Evolutionary conservation across 306 rosid species (phyloP).

Genomic region (Mimosa pudica): DNA sequence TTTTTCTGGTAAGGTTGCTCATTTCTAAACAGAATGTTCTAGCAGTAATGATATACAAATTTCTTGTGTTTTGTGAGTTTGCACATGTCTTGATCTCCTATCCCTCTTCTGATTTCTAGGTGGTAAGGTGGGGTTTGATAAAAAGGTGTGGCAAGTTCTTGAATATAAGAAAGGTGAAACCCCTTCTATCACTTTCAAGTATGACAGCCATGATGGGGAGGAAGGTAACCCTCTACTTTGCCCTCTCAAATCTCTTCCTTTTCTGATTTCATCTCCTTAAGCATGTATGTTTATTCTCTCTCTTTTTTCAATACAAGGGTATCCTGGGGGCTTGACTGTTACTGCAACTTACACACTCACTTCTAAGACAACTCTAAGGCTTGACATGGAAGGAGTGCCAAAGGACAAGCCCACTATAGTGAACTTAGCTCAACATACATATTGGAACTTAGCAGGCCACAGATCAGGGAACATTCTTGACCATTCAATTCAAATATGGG

Average conservation of each 20-base stretch:
- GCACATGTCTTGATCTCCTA: not conserved
- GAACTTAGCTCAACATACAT: slow-evolving; percentile 88
- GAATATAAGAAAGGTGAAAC: slow-evolving; percentile 65
- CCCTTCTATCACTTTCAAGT: slow-evolving; percentile 77
- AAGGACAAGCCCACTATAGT: slow-evolving; percentile 78
- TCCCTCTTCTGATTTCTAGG: slow-evolving; percentile 47
- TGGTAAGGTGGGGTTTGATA: slow-evolving; percentile 85
- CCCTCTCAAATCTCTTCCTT: slow-evolving; percentile 4
- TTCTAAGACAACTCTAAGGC: slow-evolving; percentile 74
- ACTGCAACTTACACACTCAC: slow-evolving; percentile 83
- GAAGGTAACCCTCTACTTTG: slow-evolving; percentile 60
- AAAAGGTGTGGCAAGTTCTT: slow-evolving; percentile 79
- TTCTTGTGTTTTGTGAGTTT: not conserved
- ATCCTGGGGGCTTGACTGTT: slow-evolving; percentile 76
- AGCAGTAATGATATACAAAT: not conserved
- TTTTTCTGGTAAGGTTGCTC: slow-evolving; percentile 10
- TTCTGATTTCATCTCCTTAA: not conserved
- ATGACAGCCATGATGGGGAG: slow-evolving; percentile 77
- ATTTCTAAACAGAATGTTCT: not conserved
- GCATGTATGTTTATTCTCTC: slow-evolving; percentile 3
- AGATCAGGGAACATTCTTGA: slow-evolving; percentile 68
- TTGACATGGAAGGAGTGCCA: slow-evolving; percentile 93
- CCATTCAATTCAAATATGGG: slow-evolving; percentile 74
- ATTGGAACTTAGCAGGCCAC: slow-evolving; percentile 96
- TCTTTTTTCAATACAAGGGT: slow-evolving; percentile 48